Evolutionary conservation across 306 rosid species (phyloP).

Genomic region (Pterocarpus macrocarpus): DNA sequence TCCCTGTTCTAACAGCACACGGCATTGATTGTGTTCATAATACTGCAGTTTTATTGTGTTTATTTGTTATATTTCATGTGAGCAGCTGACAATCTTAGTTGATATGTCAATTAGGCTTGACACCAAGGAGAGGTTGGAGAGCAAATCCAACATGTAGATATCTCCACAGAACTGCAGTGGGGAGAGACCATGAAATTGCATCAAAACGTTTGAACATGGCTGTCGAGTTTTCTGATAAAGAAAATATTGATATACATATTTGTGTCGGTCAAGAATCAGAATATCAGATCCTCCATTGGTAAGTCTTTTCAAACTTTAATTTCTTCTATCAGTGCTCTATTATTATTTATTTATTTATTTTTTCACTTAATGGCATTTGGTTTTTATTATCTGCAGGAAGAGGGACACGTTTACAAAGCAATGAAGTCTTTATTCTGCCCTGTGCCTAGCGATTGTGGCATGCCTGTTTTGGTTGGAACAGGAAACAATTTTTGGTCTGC

Average conservation of each 20-base stretch:
- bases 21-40: background rate
- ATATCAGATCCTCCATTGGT: constrained; percentile 88
- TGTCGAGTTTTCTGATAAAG: background rate
- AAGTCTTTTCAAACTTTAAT: constrained; percentile 42
- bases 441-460: constrained; percentile 51
- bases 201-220: constrained; percentile 16
- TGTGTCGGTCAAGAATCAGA: constrained; percentile 86
- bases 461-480: constrained; percentile 87
- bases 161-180: constrained; percentile 28
- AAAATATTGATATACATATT: constrained; percentile 62
- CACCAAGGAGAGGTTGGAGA: constrained; percentile 87
- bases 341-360: background rate
- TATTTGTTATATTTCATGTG: background rate
- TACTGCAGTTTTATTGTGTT: background rate
- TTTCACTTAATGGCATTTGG: constrained; percentile 37
- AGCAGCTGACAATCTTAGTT: constrained; percentile 1
- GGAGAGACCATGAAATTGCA: background rate
- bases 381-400: constrained; percentile 67
- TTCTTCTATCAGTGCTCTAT: constrained; percentile 7
- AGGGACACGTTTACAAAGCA: constrained; percentile 62
- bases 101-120: constrained; percentile 65
- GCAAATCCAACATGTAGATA: constrained; percentile 86
- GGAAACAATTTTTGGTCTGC: constrained; percentile 86
- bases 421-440: constrained; percentile 57
- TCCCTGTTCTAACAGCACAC: no score